Evolutionary conservation across 2,329 filamentous ascomycete species (phyloP).

Genomic region (Rhinocladiella mackenziei): DNA sequence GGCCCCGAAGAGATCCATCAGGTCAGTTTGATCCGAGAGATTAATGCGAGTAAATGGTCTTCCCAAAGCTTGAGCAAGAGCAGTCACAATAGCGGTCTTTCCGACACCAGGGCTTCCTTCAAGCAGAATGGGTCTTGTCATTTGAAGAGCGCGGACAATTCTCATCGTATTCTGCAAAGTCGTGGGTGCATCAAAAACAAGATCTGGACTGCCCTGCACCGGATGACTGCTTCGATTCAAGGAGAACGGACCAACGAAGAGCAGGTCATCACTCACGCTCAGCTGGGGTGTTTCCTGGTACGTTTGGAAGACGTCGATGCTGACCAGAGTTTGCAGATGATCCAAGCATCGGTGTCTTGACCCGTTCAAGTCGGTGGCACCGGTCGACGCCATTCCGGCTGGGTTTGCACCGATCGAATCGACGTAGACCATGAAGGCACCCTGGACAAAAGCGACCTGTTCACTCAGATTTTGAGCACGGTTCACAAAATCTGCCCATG

Average conservation of each 20-base stretch:
- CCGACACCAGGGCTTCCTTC: conserved; percentile 98
- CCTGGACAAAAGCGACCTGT: conserved; percentile 64
- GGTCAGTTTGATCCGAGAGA: conserved; percentile 92
- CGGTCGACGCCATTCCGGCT: conserved; percentile 74
- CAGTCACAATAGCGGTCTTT: conserved; percentile 89
- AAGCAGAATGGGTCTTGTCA: conserved; percentile 84
- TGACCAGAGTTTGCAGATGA: conserved; percentile 65
- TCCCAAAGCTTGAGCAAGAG: conserved; percentile 74
- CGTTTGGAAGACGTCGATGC: conserved; percentile 57
- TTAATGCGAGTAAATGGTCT: conserved; percentile 89
- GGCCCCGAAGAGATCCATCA: conserved; percentile 96
- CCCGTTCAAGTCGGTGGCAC: conserved; percentile 62
- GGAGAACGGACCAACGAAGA: conserved; percentile 67
- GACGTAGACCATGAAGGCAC: conserved; percentile 91
- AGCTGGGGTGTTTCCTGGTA: conserved; percentile 65
- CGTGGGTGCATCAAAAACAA: conserved; percentile 83
- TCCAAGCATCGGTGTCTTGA: conserved; percentile 71
- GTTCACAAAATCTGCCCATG: conserved; percentile 93
- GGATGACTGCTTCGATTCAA: too few relatives aligned
- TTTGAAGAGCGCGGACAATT: conserved; percentile 80
- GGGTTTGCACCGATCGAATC: conserved; percentile 95
- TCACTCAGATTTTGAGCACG: conserved; percentile 50
- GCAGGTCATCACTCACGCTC: conserved; percentile 51
- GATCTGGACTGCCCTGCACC: conserved; percentile 45
- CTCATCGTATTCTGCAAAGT: conserved; percentile 87